A percentile compares a stretch with the other conserved stretches of the same genome.
Evolutionary conservation across 139 green algal genomes (phyloP).

Genomic region (Axilococcus clingmanii): DNA sequence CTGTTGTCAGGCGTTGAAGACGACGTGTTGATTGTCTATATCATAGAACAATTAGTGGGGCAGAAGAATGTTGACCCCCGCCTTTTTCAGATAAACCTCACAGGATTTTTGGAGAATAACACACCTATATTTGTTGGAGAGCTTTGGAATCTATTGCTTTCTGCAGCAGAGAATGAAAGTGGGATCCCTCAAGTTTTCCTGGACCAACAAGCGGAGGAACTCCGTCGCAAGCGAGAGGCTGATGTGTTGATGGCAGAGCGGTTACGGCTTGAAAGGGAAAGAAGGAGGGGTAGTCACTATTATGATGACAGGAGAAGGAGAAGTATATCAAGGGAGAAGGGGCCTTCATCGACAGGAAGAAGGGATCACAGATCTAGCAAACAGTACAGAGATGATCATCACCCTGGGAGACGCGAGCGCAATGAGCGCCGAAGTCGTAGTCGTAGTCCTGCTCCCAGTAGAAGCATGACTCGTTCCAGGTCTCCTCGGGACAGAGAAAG

Average conservation of each 20-base stretch:
- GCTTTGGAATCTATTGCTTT: constrained; percentile 73
- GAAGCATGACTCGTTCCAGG: too few species aligned
- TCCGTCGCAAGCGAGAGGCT: constrained; percentile 36
- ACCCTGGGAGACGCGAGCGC: too few species aligned
- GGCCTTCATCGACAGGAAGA: not conserved
- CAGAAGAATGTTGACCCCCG: constrained; percentile 57
- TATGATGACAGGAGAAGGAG: constrained; percentile 2
- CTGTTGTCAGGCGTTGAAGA: constrained; percentile 86
- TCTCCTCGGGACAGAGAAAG: too few species aligned
- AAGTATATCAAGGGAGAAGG: not conserved
- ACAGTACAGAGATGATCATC: constrained; percentile 3
- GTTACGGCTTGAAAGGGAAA: not conserved
- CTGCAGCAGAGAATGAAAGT: constrained; percentile 46
- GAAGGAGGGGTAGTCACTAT: not conserved
- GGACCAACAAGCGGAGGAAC: constrained; percentile 64
- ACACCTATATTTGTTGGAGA: constrained; percentile 86
- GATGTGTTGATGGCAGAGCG: constrained; percentile 46
- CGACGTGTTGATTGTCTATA: constrained; percentile 87
- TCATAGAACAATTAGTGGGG: constrained; percentile 81
- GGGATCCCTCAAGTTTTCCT: constrained; percentile 77
- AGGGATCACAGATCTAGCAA: constrained; percentile 1
- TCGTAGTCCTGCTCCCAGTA: not conserved
- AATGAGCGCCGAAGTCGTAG: not conserved
- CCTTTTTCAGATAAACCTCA: constrained; percentile 69
- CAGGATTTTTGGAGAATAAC: constrained; percentile 87